Evolutionary conservation across 2,329 filamentous ascomycete species (phyloP), one percentile per base, ranked within the genome.

Genomic region (Hortaea sp.): DNA sequence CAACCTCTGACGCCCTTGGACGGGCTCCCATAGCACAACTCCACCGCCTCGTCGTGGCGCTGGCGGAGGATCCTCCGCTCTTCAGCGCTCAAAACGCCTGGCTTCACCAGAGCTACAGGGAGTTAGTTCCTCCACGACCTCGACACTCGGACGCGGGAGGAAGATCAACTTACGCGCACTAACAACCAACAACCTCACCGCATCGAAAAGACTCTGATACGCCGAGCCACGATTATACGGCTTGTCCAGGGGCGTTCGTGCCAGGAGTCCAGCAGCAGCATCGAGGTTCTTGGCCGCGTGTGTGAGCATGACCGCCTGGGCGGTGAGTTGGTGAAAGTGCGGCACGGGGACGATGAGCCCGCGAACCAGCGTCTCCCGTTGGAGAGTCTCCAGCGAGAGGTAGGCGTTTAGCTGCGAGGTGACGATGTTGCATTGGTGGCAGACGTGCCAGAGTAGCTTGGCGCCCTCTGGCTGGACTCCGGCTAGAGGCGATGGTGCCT

Each of bases 351-450:
- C 42, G 11, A 27, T 37, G 9, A 39, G 37, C 13, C 38, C 30
- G 30, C 6, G 11, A 2, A 5, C 7, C 7, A 10, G 11, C 13
- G 42, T n/a, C 20, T 48, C 42, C n/a, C 46, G 46, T 7, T 48
- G 37, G 30, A 48, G 42, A 10, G 46, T 34, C 30, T 48, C 46
- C 20, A 48, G 46, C 6, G 46, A 48, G 41, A 48, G 46, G 35
- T 29, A 48, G 6, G 46, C 46, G 46, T 31, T 12, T 5, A 48
- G 28, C 20, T 44, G 46, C 4, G 41, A 44, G 29, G 29, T 34
- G 12, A 44, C 12, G n/a, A 41, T 32, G 38, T 48, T 48, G 29
- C 20, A 29, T 4, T 35, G 37, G 30, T 48, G 46, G 13, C 38
- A 7, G 10, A 41, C 20, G 37, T 48, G 46, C 46, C 46, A 48